A percentile compares a stretch with the other conserved stretches of the same genome.
Evolutionary conservation across 2,329 filamentous ascomycete genomes (phyloP).

Genomic region (Xylaria sp.): DNA sequence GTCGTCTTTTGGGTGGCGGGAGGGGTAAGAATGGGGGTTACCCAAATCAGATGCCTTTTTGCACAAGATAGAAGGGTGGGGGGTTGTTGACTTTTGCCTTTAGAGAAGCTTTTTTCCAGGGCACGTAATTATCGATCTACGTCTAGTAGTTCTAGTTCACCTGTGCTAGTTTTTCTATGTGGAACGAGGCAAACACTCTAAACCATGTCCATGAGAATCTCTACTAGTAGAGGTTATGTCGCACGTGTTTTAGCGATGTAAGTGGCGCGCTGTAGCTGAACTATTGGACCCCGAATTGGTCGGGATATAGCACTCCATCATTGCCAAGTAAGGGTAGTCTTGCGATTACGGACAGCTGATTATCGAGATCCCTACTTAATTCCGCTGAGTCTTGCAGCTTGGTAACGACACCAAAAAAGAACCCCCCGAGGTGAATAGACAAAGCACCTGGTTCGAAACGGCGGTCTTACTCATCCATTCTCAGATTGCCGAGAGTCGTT

Average conservation of each 20-base stretch:
- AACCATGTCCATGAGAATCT: not conserved
- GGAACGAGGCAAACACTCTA: not conserved
- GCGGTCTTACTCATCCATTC: not conserved
- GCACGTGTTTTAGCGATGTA: no score
- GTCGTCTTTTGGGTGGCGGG: not conserved
- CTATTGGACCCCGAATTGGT: not conserved
- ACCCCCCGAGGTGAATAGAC: not conserved
- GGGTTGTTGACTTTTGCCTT: not conserved
- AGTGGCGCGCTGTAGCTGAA: slow-evolving; percentile 6
- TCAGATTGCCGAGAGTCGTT: not conserved
- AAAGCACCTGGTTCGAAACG: not conserved
- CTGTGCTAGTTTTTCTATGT: not conserved
- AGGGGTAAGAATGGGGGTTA: not conserved
- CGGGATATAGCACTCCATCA: not conserved
- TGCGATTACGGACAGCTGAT: not conserved
- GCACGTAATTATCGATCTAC: not conserved
- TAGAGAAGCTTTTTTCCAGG: not conserved
- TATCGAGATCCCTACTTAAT: not conserved
- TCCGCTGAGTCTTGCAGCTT: not conserved
- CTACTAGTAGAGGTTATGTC: not conserved
- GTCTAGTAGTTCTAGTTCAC: not conserved
- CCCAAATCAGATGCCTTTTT: not conserved
- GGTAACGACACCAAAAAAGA: not conserved
- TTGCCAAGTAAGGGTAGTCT: not conserved
- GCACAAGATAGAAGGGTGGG: slow-evolving; percentile 3